Evolutionary conservation across 768 basidiomycete species (phyloP), one percentile per base, ranked within the genome.

Genomic region (Leucosporidium yakuticum): DNA sequence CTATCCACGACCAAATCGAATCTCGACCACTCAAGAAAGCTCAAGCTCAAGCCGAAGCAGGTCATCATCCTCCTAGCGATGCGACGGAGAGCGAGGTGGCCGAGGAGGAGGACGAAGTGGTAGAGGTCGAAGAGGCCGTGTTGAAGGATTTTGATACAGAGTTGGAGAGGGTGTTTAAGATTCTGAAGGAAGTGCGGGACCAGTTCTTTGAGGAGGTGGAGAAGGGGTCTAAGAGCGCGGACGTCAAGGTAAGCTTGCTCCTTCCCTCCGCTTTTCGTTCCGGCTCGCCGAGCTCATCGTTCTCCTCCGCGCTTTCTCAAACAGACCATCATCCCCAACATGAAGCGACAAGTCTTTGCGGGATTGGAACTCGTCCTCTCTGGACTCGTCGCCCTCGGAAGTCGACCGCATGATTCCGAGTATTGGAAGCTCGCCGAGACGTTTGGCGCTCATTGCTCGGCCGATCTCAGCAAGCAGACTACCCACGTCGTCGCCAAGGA

Each of bases 401-500:
- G 61, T 36, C 57, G 63, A 11, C 67, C 54, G n/a, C 29, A 69
- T 69, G 77, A 76, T 84, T 60, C 77, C 21, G 91, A 92, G 74
- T 85, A 91, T 60, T 95, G 91, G 91, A 83, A 85, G 73, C 83
- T 88, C 77, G 91, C 95, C 19, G 83, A 84, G 58, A 87, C 89
- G 80, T 98, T 96, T 74, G 95, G 95, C 14, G 95, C 95, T 4
- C 82, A 81, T 57, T 90, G 88, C 78, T 84, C 86, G 57, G 87
- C 84, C 21, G 87, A 91, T 70, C 77, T 96, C 50, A 83, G 82
- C 7, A 78, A 77, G 32, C 80, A 83, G 3, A 84, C 89, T 27
- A 98, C 95, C 0, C 96, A 99, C 74, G 87, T 97, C 49, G 91
- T 99, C 27, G 89, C 92, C 27, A 89, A 88, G 14, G 91, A 92